A percentile compares a stretch with the other conserved stretches of the same genome.
Evolutionary conservation across 2,329 filamentous ascomycete species (phyloP).

Genomic region (Onygenales sp.): DNA sequence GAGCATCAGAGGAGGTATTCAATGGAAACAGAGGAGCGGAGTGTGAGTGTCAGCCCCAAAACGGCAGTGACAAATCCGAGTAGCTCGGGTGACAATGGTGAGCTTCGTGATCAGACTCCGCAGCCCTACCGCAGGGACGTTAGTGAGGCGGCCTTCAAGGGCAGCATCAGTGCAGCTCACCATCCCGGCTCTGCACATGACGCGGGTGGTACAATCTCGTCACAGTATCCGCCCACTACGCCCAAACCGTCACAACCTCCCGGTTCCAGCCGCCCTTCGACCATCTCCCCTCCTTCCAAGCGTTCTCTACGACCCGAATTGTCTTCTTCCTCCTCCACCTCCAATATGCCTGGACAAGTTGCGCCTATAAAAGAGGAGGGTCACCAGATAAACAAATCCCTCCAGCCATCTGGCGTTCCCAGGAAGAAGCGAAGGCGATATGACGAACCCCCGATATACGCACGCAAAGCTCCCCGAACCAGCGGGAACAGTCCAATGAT

Average conservation of each 20-base stretch:
- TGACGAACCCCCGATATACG: constrained; percentile 45
- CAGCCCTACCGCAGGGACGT: constrained; percentile 11
- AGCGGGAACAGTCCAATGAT: constrained; percentile 34
- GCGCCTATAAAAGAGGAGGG: constrained; percentile 2
- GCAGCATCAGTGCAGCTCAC: neutral
- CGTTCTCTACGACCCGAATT: constrained; percentile 1
- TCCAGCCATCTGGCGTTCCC: constrained; percentile 22
- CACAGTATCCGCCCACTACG: constrained; percentile 4
- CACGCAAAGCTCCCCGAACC: constrained; percentile 33
- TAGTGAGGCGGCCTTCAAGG: neutral
- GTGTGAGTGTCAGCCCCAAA: constrained; percentile 70
- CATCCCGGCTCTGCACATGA: constrained; percentile 1
- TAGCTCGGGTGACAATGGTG: constrained; percentile 20
- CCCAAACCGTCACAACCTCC: constrained; percentile 7
- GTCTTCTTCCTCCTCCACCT: neutral
- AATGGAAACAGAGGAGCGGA: constrained; percentile 55
- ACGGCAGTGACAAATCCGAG: constrained; percentile 36
- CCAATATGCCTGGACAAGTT: constrained; percentile 3
- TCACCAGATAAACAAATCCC: neutral
- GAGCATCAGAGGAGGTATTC: constrained; percentile 26
- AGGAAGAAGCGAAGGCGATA: constrained; percentile 42
- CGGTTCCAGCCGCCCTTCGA: constrained; percentile 6
- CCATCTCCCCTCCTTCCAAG: constrained; percentile 8
- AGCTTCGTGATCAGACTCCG: constrained; percentile 17
- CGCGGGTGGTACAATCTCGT: constrained; percentile 1